phyloP scores from a whole-genome alignment of 805 yeast genomes.

The Yarrowia sp. region DNA sequence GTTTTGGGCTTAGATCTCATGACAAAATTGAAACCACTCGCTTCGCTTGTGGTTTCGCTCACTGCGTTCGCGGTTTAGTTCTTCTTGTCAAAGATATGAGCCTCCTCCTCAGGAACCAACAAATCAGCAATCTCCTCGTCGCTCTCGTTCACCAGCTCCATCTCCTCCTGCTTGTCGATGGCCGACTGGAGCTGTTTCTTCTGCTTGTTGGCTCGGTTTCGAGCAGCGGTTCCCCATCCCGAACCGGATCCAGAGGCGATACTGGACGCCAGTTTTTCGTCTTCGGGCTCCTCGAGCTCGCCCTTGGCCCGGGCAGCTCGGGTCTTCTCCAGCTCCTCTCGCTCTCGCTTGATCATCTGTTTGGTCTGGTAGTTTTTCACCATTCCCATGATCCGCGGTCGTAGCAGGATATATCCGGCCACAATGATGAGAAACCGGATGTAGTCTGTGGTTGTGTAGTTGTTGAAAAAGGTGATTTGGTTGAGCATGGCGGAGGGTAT shows the following conservation, averaged over 20 bases:
- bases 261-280: constrained; percentile 65
- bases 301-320: constrained; percentile 7
- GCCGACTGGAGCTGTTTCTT: constrained; percentile 23
- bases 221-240: constrained; percentile 39
- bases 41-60: too few species aligned
- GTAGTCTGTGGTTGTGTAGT: constrained; percentile 36
- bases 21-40: too few species aligned
- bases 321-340: constrained; percentile 15
- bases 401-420: constrained; percentile 36
- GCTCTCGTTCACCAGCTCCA: constrained; percentile 5
- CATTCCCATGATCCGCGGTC: constrained; percentile 37
- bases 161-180: constrained; percentile 19
- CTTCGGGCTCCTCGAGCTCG: constrained; percentile 16
- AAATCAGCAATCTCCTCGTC: constrained; percentile 38
- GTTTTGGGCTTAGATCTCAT: too few species aligned
- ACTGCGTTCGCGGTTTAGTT: not conserved
- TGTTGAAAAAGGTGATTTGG: constrained; percentile 34
- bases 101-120: constrained; percentile 28
- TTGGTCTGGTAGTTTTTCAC: constrained; percentile 37
- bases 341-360: constrained; percentile 38
- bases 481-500: constrained; percentile 22
- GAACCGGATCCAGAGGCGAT: constrained; percentile 62
- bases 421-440: constrained; percentile 39
- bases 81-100: constrained; percentile 22
- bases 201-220: constrained; percentile 28